Base-by-base conservation (phyloP, 176 grass and related monocot species). In the Zea mays region DNA sequence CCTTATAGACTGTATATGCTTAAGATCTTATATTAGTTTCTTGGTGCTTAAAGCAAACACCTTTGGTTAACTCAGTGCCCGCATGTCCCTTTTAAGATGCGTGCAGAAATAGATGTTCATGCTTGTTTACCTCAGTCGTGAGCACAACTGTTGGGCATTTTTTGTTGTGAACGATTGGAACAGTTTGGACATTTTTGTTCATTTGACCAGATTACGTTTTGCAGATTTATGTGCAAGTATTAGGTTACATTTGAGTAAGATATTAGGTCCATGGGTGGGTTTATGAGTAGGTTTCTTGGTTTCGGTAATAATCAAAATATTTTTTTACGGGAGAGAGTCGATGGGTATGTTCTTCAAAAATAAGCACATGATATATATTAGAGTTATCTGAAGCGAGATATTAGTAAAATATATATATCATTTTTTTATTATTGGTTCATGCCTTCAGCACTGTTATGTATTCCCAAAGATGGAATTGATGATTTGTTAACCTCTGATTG, bases 371-470 rank as follows among this genome's bases (percentile, higher is more conserved):
- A 60, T 16, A 38, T 34, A 20, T 59, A n/a, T 10, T 47, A 17
- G 27, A 48, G 8, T 77, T 64, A 0, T 45, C 17, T 13, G 65
- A 38, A 77, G 49, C 34, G 39, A 55, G 44, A 63, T n/a, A n/a
- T n/a, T n/a, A n/a, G n/a, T n/a, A n/a, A n/a, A n/a, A n/a, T n/a
- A n/a, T n/a, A n/a, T n/a, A n/a, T n/a, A n/a, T n/a, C n/a, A n/a
- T n/a, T n/a, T n/a, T n/a, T n/a, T 72, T 16, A 62, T 2, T 69
- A 44, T 68, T 75, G 5, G 7, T 69, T 85, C 36, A 67, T 11
- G 10, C 48, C 17, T 87, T 35, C 38, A 33, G 8, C 37, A n/a
- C 1, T 45, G 16, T n/a, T n/a, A n/a, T n/a, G n/a, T n/a, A n/a
- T n/a, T n/a, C n/a, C n/a, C n/a, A n/a, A n/a, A n/a, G n/a, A n/a